phyloP scores from a whole-genome alignment of 2,329 filamentous ascomycete species.

The Colletotrichum sp. region DNA sequence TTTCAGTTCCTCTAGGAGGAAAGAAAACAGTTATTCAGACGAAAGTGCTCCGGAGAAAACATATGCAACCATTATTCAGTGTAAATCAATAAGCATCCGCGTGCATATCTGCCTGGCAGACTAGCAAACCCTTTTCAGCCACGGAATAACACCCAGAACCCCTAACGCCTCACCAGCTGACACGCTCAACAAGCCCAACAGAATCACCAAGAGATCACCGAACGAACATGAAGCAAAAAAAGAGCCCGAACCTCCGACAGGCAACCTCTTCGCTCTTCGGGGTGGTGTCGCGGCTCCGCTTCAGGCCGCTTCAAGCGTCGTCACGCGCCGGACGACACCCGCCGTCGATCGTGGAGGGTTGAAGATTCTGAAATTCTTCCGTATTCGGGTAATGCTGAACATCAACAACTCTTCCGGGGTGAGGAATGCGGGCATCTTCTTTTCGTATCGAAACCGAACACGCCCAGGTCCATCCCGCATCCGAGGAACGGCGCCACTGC shows the following conservation, averaged over 20 bases:
- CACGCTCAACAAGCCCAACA: neutral
- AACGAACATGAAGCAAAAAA: neutral
- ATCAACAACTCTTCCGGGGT: neutral
- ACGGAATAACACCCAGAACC: neutral
- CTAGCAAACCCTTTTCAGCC: neutral
- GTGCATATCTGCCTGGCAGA: neutral
- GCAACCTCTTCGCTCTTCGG: neutral
- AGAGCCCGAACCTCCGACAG: neutral
- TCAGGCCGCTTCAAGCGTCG: neutral
- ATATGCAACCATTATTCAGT: neutral
- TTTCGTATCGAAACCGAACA: slow-evolving; percentile 13
- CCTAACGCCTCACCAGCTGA: neutral
- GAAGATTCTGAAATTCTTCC: neutral
- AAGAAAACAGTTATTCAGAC: neutral
- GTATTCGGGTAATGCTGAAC: slow-evolving; percentile 10
- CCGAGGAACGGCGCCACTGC: neutral
- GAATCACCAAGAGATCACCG: neutral
- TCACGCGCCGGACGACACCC: neutral
- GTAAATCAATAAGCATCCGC: neutral
- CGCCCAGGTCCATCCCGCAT: neutral
- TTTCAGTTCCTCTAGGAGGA: neutral
- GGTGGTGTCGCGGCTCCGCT: neutral
- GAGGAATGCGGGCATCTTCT: neutral
- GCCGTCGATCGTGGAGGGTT: neutral
- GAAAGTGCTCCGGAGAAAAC: neutral